Evolutionary conservation across 179 eudicot genomes (phyloP).

Genomic region (Corrigiola litoralis): DNA sequence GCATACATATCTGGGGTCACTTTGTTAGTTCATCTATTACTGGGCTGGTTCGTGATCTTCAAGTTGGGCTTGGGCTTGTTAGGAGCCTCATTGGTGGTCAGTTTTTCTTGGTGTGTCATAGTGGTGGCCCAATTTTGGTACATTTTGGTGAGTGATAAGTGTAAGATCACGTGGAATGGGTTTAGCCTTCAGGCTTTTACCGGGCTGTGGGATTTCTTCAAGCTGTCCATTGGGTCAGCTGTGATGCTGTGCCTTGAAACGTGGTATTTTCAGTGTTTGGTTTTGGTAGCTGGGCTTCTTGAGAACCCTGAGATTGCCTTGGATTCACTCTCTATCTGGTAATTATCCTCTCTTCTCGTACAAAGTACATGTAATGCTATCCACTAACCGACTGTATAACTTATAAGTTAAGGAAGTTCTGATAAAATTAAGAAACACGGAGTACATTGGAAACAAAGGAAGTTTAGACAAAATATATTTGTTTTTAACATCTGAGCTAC

Average conservation of each 20-base stretch:
- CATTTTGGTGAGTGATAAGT: slow-evolving; percentile 61
- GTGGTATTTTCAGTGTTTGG: slow-evolving; percentile 73
- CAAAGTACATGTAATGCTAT: no score
- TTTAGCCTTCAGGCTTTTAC: slow-evolving; percentile 56
- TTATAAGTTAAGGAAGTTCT: no score
- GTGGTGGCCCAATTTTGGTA: slow-evolving; percentile 52
- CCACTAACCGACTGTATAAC: no score
- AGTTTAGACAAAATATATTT: no score
- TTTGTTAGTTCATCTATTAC: slow-evolving; percentile 32
- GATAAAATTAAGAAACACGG: no score
- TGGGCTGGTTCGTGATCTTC: slow-evolving; percentile 55
- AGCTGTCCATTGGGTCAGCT: slow-evolving; percentile 79
- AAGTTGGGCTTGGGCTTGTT: slow-evolving; percentile 52
- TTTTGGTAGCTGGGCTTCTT: slow-evolving; percentile 63
- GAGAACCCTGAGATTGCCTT: slow-evolving; percentile 59
- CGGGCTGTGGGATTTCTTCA: slow-evolving; percentile 67
- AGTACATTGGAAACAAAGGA: no score
- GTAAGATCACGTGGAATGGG: slow-evolving; percentile 82
- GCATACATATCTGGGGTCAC: slow-evolving; percentile 50
- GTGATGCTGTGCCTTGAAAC: slow-evolving; percentile 72
- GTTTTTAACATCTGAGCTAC: no score
- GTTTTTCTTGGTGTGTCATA: slow-evolving; percentile 53
- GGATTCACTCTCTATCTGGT: no score
- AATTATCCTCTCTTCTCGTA: no score
- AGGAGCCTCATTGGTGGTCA: slow-evolving; percentile 66